These are phyloP conservation scores for Nigrospora osmanthi DNA, from an alignment of 2,329 filamentous ascomycete species.

Conservation along the genomic window DNA sequence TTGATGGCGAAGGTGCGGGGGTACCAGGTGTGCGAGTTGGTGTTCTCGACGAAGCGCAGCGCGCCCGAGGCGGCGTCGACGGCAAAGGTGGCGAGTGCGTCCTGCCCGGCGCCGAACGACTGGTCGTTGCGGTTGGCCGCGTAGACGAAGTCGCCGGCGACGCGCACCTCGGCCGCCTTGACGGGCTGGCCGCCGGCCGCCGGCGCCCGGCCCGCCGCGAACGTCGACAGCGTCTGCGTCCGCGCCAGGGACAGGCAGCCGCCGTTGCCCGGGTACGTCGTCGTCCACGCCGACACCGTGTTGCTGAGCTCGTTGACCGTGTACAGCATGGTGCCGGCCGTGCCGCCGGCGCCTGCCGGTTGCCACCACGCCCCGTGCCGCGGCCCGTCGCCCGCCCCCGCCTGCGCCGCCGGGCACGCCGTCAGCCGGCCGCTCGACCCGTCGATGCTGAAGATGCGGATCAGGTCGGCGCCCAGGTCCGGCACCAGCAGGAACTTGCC, in stretches of 20 bases:
- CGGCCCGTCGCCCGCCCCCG: conserved; percentile 40
- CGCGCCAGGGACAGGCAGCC: conserved; percentile 37
- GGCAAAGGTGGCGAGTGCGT: conserved; percentile 46
- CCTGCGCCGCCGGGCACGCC: conserved; percentile 30
- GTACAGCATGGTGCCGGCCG: conserved; percentile 22
- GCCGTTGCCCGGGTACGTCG: conserved; percentile 29
- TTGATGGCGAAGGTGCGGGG: conserved; percentile 59
- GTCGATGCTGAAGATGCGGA: conserved; percentile 45
- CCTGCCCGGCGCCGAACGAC: conserved; percentile 43
- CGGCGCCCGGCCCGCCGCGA: conserved; percentile 30
- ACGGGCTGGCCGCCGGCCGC: conserved; percentile 26
- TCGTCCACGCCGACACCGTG: conserved; percentile 39
- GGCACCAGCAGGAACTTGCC: conserved; percentile 40
- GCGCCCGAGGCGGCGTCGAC: conserved; percentile 37
- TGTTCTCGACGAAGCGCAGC: conserved; percentile 43
- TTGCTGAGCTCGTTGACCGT: conserved; percentile 42
- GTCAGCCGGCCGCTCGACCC: conserved; percentile 34
- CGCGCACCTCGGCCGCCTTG: conserved; percentile 46
- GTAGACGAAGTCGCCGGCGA: conserved; percentile 47
- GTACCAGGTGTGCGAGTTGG: conserved; percentile 48
- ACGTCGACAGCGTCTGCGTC: conserved; percentile 37
- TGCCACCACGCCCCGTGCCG: conserved; percentile 45
- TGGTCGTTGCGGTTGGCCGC: conserved; percentile 55
- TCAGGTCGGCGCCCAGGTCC: conserved; percentile 46
- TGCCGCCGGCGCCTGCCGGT: conserved; percentile 16